Evolutionary conservation across 768 basidiomycete species (phyloP).

Genomic region (Baorangia bicolor): DNA sequence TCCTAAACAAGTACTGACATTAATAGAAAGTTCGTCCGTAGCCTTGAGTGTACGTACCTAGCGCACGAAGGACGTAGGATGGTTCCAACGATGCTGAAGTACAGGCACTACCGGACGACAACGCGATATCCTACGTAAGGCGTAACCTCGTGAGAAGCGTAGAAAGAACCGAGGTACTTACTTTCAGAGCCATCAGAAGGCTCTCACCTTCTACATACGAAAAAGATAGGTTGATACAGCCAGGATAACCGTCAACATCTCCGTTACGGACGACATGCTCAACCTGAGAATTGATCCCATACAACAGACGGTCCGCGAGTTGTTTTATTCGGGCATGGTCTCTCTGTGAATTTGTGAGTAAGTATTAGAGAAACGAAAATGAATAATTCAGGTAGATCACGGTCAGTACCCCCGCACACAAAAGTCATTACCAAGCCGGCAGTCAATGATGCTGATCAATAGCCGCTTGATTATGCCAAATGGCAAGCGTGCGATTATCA

Average conservation of each 20-base stretch:
- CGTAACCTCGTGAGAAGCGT: conserved; percentile 2
- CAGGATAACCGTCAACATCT: conserved; percentile 87
- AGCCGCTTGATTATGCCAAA: conserved; percentile 45
- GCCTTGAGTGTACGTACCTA: conserved; percentile 52
- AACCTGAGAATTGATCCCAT: conserved; percentile 78
- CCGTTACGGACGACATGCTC: conserved; percentile 95
- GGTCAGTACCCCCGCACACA: conserved; percentile 96
- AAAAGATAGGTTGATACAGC: conserved; percentile 94
- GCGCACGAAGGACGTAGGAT: conserved; percentile 94
- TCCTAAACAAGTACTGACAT: conserved; percentile 40
- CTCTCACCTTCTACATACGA: conserved; percentile 98
- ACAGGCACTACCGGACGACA: conserved; percentile 97
- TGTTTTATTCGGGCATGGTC: conserved; percentile 74
- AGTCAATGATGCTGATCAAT: conserved; percentile 14
- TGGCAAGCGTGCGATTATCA: conserved; percentile 44
- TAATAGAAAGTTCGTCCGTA: neutral
- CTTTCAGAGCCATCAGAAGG: conserved; percentile 96
- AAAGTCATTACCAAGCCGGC: conserved; percentile 61
- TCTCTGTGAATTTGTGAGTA: conserved; percentile 44
- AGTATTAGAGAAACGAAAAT: neutral
- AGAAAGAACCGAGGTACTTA: conserved; percentile 28
- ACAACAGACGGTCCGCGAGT: conserved; percentile 78
- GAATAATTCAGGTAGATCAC: neutral
- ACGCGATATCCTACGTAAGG: conserved; percentile 75
- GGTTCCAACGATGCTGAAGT: conserved; percentile 98